Evolutionary conservation across 331 rosid genomes (phyloP).

Genomic region (Erythrophleum ivorense): DNA sequence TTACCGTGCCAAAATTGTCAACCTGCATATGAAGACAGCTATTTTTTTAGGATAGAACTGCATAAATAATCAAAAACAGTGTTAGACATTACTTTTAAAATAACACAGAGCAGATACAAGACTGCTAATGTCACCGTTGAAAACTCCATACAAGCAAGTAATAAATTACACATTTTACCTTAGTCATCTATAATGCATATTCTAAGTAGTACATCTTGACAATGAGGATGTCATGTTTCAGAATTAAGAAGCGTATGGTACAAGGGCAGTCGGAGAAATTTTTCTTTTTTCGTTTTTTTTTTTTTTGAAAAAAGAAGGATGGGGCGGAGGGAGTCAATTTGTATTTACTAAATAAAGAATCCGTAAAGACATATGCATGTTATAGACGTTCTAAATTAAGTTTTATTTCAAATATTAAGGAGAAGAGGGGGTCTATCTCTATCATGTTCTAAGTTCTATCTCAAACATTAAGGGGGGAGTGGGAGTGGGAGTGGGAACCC

Average conservation of each 20-base stretch:
- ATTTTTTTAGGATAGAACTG: constrained; percentile 36
- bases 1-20: constrained; percentile 89
- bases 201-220: not conserved
- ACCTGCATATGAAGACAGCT: constrained; percentile 57
- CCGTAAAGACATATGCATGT: no score
- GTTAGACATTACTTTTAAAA: not conserved
- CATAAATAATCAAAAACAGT: not conserved
- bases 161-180: not conserved
- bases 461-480: no score
- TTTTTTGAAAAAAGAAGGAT: no score
- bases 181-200: not conserved
- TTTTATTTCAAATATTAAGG: no score
- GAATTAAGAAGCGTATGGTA: not conserved
- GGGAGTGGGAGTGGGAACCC: no score
- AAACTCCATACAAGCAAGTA: not conserved
- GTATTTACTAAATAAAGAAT: no score
- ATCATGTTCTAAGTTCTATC: no score
- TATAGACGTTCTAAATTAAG: no score
- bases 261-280: not conserved
- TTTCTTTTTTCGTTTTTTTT: no score
- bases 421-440: no score
- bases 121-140: not conserved
- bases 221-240: not conserved
- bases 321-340: no score
- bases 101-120: not conserved